Evolutionary conservation across 139 green algal species (phyloP).

Genomic region (Chlorella sorokiniana): DNA sequence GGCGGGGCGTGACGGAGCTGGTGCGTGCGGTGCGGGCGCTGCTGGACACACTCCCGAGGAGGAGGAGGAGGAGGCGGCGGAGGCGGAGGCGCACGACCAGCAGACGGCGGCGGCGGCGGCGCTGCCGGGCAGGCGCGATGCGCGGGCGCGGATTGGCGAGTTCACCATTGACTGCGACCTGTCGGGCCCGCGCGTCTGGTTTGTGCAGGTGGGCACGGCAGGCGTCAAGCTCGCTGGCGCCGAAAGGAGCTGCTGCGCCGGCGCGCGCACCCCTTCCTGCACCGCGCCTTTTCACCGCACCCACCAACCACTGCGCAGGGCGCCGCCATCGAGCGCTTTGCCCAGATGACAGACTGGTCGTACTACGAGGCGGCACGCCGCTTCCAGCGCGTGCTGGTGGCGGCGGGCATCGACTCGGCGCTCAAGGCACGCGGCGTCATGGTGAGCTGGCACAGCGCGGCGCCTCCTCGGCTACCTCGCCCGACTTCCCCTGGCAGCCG

Average conservation of each 20-base stretch:
- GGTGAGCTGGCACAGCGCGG: no score
- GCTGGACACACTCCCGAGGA: slow-evolving; percentile 63
- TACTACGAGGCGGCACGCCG: slow-evolving; percentile 89
- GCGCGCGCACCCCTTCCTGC: background rate
- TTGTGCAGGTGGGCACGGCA: slow-evolving; percentile 24
- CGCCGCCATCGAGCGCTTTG: slow-evolving; percentile 81
- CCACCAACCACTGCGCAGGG: slow-evolving; percentile 49
- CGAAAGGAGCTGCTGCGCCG: background rate
- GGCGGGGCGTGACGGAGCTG: slow-evolving; percentile 58
- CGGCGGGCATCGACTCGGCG: slow-evolving; percentile 67
- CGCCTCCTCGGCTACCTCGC: no score
- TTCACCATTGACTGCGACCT: slow-evolving; percentile 68
- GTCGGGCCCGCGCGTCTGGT: slow-evolving; percentile 38
- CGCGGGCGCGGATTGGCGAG: slow-evolving; percentile 65
- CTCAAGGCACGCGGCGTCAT: slow-evolving; percentile 58
- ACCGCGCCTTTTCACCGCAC: background rate
- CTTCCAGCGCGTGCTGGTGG: slow-evolving; percentile 72
- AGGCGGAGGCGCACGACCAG: slow-evolving; percentile 54
- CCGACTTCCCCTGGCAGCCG: no score
- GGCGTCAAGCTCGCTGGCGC: background rate
- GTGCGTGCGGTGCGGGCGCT: slow-evolving; percentile 64
- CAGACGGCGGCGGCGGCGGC: slow-evolving; percentile 36
- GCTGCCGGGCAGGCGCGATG: background rate
- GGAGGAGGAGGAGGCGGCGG: slow-evolving; percentile 36
- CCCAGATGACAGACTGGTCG: slow-evolving; percentile 94